Percentiles rank a stretch among this genome's conserved stretches.
Conservation (phyloP, 768 basidiomycete genomes). For the Boletellus emodensis region DNA sequence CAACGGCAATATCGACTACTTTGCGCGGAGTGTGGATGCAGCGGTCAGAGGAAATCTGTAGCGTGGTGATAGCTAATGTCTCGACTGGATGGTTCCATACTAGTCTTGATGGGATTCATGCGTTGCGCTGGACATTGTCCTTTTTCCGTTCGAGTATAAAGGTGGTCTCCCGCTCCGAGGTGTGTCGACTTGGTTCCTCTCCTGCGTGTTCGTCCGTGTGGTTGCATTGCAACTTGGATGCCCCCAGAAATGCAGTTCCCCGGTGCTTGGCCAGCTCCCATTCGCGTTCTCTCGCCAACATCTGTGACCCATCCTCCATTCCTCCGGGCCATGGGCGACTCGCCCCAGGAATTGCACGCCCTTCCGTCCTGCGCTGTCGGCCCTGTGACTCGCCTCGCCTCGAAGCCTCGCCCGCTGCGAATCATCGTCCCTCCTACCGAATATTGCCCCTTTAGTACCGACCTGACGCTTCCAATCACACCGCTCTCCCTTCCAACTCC, state of each 20-base stretch:
- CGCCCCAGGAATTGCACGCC: constrained; percentile 9
- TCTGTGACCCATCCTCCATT: neutral
- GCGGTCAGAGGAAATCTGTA: constrained; percentile 77
- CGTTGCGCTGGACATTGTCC: neutral
- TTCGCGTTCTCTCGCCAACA: constrained; percentile 6
- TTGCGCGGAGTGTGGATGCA: constrained; percentile 80
- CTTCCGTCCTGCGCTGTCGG: constrained; percentile 1
- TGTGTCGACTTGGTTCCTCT: constrained; percentile 9
- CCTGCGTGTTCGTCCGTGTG: neutral
- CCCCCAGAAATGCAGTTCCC: constrained; percentile 18
- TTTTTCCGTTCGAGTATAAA: constrained; percentile 18
- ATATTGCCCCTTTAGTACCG: constrained; percentile 32
- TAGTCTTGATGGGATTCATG: constrained; percentile 17
- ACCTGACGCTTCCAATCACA: constrained; percentile 29
- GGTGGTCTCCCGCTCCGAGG: constrained; percentile 6
- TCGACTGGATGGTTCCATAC: constrained; percentile 21
- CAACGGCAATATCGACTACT: constrained; percentile 79
- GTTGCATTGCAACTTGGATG: constrained; percentile 20
- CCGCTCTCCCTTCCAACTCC: constrained; percentile 25
- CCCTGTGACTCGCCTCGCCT: constrained; percentile 10
- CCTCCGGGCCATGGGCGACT: constrained; percentile 20
- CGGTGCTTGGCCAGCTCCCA: constrained; percentile 22
- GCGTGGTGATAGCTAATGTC: constrained; percentile 26
- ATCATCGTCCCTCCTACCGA: constrained; percentile 32
- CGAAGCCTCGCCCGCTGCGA: constrained; percentile 24